These are phyloP conservation scores for Xylariomycetidae sp. DNA, from an alignment of 2,329 filamentous ascomycete species.

Conservation along the genomic window DNA sequence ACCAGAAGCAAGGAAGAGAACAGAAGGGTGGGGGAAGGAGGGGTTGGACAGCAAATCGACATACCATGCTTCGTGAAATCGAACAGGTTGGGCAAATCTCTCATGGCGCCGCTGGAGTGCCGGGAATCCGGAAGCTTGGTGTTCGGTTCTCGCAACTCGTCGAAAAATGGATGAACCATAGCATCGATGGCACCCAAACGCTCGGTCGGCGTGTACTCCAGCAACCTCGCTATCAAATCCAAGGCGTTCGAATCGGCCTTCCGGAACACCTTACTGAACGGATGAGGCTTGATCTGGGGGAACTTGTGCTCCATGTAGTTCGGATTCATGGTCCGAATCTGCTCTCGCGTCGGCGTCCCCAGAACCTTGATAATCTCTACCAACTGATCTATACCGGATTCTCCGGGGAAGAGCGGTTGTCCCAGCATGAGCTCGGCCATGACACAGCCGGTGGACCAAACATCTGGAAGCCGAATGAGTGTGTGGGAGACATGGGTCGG, in stretches of 20 bases:
- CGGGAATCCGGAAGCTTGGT: constrained; percentile 92
- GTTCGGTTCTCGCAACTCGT: constrained; percentile 86
- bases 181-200: constrained; percentile 89
- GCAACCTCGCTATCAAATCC: constrained; percentile 84
- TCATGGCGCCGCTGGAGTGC: constrained; percentile 71
- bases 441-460: constrained; percentile 98
- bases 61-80: constrained; percentile 91
- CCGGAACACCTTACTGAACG: constrained; percentile 98
- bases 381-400: constrained; percentile 96
- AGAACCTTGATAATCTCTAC: constrained; percentile 99
- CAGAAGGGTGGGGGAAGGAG: no score
- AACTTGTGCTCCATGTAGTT: constrained; percentile 99
- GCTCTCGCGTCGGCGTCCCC: constrained; percentile 91
- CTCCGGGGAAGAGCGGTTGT: constrained; percentile 93
- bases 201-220: constrained; percentile 97
- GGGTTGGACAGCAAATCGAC: constrained; percentile 26
- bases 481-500: no score
- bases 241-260: constrained; percentile 92
- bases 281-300: constrained; percentile 98
- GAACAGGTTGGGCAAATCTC: constrained; percentile 82
- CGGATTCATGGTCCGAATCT: constrained; percentile 99
- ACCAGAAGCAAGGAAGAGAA: no score
- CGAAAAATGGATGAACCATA: constrained; percentile 98
- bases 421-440: constrained; percentile 99
- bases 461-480: constrained; percentile 53